Conservation (phyloP, 1,284 basidiomycete genomes). For the Marasmius fiardii region DNA sequence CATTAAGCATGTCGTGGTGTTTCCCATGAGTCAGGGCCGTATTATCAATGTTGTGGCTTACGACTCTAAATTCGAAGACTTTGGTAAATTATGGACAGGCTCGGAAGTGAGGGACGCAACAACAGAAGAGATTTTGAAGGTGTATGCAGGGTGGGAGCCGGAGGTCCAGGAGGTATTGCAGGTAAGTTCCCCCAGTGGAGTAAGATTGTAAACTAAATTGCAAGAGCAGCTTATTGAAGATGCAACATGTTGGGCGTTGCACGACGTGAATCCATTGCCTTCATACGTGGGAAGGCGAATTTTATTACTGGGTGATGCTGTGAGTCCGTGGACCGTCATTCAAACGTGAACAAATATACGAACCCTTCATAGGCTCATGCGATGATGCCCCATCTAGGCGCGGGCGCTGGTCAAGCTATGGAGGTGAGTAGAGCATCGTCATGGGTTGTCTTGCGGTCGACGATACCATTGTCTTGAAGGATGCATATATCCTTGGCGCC, state of each 20-base stretch:
- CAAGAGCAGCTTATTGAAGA: conserved; percentile 9
- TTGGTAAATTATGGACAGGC: conserved; percentile 31
- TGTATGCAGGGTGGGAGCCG: conserved; percentile 38
- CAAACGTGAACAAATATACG: not conserved
- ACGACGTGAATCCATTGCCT: conserved; percentile 26
- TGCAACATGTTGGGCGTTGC: conserved; percentile 12
- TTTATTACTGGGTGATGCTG: conserved; percentile 33
- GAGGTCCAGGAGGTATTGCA: conserved; percentile 37
- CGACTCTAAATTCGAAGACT: conserved; percentile 26
- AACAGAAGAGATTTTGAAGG: conserved; percentile 25
- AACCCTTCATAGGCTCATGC: conserved; percentile 23
- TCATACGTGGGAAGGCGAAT: conserved; percentile 24
- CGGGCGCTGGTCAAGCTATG: conserved; percentile 15
- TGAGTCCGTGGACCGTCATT: conserved; percentile 14
- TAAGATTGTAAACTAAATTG: not conserved
- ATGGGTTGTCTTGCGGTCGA: conserved; percentile 20
- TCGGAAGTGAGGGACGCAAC: conserved; percentile 30
- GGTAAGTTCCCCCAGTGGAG: conserved; percentile 26
- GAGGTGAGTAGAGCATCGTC: too few species aligned
- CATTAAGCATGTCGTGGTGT: conserved; percentile 41
- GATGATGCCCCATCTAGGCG: conserved; percentile 27
- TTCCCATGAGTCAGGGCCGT: conserved; percentile 38
- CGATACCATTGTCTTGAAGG: too few species aligned
- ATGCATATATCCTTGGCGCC: too few species aligned
- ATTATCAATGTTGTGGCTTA: conserved; percentile 42